Base-by-base conservation (phyloP, 768 basidiomycete genomes). In the Hemileccinum rubropunctum region DNA sequence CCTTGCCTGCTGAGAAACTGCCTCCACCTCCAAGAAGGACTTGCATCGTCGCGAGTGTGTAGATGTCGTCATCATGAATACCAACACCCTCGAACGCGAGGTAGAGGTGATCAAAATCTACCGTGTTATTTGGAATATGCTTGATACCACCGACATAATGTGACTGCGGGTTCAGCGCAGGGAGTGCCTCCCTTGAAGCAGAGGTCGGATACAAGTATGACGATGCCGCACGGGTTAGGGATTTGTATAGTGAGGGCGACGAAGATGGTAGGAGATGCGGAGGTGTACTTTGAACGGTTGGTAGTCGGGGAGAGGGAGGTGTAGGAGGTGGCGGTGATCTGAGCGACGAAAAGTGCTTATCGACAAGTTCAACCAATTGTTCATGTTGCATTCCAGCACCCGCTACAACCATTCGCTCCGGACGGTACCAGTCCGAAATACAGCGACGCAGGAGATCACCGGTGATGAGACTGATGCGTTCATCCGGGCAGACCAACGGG, bases 11-110 rank as follows among this genome's bases (percentile, higher is more conserved):
- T 32, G 94, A 97, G 77, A 99, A 99, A 66, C 86, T 90, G 15
- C 94, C 94, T 8, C 95, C 95, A 1, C 95, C 95, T 28, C 95
- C 95, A 14, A 99, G 81, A 38, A 98, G 80, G 21, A 95, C 87
- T 64, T 99, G 95, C 72, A 98, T 87, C 2, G 90, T 92, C 17
- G 95, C 95, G 15, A 95, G 77, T 6, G 91, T 81, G 67, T 94
- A 98, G 44, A 98, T 87, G 64, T 97, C 93, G 43, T 89, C 83
- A 57, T 95, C 90, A 62, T 88, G 84, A 40, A 98, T 91, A 3
- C 91, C 87, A 3, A 91, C 78, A 23, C 94, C 93, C 66, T 98
- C 95, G 61, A 86, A 99, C 0, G 81, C 93, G 48, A 99, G 76
- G 66, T 97, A 97, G 45, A 98, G 77, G 67, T 98, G 97, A 56